A percentile compares a stretch with the other conserved stretches of the same genome.
Conservation (phyloP, 2,329 filamentous ascomycete species). For the Aspergillus fructus region DNA sequence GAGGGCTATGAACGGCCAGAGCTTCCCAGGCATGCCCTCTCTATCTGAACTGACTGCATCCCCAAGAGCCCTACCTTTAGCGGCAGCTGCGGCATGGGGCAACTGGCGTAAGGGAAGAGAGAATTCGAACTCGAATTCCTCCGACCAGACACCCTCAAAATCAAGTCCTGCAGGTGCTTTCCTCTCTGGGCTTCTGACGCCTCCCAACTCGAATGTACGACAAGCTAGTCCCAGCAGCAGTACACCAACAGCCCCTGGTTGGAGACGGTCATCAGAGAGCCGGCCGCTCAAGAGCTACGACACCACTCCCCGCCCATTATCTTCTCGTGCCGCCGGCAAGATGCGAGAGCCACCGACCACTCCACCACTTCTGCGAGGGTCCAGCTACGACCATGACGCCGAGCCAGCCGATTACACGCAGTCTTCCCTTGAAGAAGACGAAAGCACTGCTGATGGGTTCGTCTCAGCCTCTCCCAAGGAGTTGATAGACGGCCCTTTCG, state of each 20-base stretch:
- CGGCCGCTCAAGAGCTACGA: slow-evolving; percentile 35
- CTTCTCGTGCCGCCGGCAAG: slow-evolving; percentile 31
- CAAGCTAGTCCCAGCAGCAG: slow-evolving; percentile 54
- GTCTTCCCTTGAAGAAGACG: slow-evolving; percentile 51
- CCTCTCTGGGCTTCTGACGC: slow-evolving; percentile 80
- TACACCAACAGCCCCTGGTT: slow-evolving; percentile 27
- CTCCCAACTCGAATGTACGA: slow-evolving; percentile 74
- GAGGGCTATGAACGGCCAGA: slow-evolving; percentile 67
- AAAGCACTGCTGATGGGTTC: slow-evolving; percentile 46
- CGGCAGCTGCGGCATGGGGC: slow-evolving; percentile 93
- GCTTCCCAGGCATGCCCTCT: slow-evolving; percentile 73
- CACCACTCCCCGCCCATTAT: slow-evolving; percentile 29
- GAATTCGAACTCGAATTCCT: slow-evolving; percentile 45
- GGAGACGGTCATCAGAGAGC: slow-evolving; percentile 33
- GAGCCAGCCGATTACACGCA: slow-evolving; percentile 51
- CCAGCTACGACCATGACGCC: slow-evolving; percentile 61
- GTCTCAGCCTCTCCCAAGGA: slow-evolving; percentile 35
- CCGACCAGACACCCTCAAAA: slow-evolving; percentile 61
- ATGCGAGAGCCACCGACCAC: slow-evolving; percentile 44
- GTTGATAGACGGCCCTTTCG: slow-evolving; percentile 30
- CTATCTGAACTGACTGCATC: slow-evolving; percentile 74
- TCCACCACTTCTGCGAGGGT: slow-evolving; percentile 56
- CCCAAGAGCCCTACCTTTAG: slow-evolving; percentile 75
- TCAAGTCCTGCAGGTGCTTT: slow-evolving; percentile 59
- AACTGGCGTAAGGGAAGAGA: slow-evolving; percentile 79